phyloP scores from a whole-genome alignment of 768 basidiomycete species.

The Pleurotus platypus region DNA sequence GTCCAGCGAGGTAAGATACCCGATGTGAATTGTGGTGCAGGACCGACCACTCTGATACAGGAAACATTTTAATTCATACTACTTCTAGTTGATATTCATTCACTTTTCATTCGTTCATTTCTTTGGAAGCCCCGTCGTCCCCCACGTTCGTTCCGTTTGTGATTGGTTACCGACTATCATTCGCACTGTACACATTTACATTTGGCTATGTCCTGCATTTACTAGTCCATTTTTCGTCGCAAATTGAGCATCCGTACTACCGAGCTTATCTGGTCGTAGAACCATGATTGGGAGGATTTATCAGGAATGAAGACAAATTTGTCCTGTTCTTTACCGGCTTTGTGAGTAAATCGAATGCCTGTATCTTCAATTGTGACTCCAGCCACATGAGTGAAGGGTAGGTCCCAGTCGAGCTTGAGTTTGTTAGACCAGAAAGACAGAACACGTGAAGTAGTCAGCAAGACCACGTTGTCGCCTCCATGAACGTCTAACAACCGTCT shows the following conservation, averaged over 20 bases:
- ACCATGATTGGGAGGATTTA: conserved; percentile 73
- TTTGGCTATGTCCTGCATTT: background rate
- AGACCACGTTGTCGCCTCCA: conserved; percentile 74
- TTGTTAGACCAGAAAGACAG: conserved; percentile 84
- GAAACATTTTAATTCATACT: background rate
- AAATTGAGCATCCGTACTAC: conserved; percentile 79
- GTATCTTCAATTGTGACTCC: conserved; percentile 88
- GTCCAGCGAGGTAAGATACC: background rate
- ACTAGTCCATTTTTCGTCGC: conserved; percentile 62
- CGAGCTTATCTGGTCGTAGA: conserved; percentile 71
- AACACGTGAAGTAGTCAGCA: conserved; percentile 76
- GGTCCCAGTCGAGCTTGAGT: conserved; percentile 86
- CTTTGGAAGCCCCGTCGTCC: background rate
- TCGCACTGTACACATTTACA: conserved; percentile 11
- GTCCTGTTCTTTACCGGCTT: conserved; percentile 69
- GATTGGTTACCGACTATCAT: background rate
- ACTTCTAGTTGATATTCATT: conserved; percentile 1
- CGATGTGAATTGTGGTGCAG: conserved; percentile 4
- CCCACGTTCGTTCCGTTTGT: conserved; percentile 2
- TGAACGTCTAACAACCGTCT: conserved; percentile 54
- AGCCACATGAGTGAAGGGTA: conserved; percentile 82
- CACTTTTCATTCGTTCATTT: background rate
- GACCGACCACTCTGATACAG: conserved; percentile 8
- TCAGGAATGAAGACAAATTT: conserved; percentile 76
- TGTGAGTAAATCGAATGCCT: conserved; percentile 86